A percentile compares a stretch with the other conserved stretches of the same genome.
Evolutionary conservation across 176 grass and related monocot genomes (phyloP).

Genomic region (Poa pratensis): DNA sequence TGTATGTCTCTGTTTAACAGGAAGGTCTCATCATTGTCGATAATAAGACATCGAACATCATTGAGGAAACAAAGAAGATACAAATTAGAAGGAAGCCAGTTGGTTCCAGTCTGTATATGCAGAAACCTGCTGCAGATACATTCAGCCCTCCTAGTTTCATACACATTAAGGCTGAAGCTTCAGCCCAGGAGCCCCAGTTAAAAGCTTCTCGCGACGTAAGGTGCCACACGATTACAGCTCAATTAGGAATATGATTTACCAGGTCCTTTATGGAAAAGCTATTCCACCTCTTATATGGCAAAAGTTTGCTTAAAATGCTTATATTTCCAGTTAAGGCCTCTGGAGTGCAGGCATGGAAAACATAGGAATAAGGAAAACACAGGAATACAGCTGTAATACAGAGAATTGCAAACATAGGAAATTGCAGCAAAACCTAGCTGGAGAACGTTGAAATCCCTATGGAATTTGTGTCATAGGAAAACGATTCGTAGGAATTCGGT

Average conservation of each 20-base stretch:
- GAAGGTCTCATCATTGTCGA: conserved; percentile 58
- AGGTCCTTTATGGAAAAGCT: not conserved
- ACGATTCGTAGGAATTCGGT: not conserved
- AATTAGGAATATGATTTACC: conserved; percentile 21
- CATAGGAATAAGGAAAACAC: not conserved
- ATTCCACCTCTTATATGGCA: not conserved
- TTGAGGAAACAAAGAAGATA: conserved; percentile 74
- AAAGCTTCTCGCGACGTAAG: conserved; percentile 85
- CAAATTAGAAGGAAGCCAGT: conserved; percentile 58
- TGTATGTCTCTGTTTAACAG: conserved; percentile 33
- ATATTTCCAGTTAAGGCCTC: not conserved
- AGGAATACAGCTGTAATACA: not conserved
- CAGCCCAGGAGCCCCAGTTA: conserved; percentile 41
- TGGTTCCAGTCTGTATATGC: conserved; percentile 29
- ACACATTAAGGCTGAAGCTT: conserved; percentile 15
- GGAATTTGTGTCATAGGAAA: not conserved
- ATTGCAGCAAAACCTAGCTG: not conserved
- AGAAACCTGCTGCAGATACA: conserved; percentile 26
- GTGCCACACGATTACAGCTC: conserved; percentile 54
- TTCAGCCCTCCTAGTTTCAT: conserved; percentile 34
- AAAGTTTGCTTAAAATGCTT: not conserved
- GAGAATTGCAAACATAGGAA: not conserved
- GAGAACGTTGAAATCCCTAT: not conserved
- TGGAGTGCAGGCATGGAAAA: conserved; percentile 1
- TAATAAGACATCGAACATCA: conserved; percentile 60